phyloP scores from a whole-genome alignment of 768 basidiomycete species.

The Boletus bicolor region DNA sequence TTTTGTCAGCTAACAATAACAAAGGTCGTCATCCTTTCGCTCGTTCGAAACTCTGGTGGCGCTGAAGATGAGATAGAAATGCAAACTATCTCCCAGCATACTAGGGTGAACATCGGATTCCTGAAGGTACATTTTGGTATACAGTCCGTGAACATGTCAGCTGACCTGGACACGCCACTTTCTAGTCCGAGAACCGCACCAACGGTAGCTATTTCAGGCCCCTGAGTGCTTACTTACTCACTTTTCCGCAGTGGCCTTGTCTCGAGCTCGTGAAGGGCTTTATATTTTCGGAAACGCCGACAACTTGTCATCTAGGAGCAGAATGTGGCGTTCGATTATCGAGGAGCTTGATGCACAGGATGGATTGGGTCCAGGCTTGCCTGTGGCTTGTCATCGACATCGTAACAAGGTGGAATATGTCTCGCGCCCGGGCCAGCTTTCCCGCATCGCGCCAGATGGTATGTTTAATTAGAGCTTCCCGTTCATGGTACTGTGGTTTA shows the following conservation, averaged over 20 bases:
- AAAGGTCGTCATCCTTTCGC: constrained; percentile 67
- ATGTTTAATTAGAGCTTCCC: background rate
- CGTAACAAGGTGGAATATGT: constrained; percentile 40
- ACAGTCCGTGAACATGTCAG: background rate
- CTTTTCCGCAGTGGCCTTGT: constrained; percentile 54
- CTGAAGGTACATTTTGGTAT: constrained; percentile 49
- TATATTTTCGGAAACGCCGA: constrained; percentile 69
- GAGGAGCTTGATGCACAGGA: constrained; percentile 51
- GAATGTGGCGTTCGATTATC: constrained; percentile 58
- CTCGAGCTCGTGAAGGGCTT: constrained; percentile 70
- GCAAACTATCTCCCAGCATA: constrained; percentile 9
- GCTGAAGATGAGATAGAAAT: constrained; percentile 33
- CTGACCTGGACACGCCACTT: background rate
- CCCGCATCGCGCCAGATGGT: constrained; percentile 56
- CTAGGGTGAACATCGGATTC: constrained; percentile 58
- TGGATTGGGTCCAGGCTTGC: constrained; percentile 49
- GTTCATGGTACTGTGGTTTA: background rate
- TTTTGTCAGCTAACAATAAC: background rate
- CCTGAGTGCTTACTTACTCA: background rate
- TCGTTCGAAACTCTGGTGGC: constrained; percentile 68
- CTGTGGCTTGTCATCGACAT: constrained; percentile 57
- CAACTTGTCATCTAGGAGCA: constrained; percentile 46
- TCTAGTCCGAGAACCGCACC: constrained; percentile 53
- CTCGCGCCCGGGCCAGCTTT: constrained; percentile 50
- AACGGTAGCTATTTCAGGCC: constrained; percentile 38